Percentiles rank a stretch among this genome's conserved stretches.
Conservation (phyloP, 305 asterid genomes). For the Fraxinus platypoda region DNA sequence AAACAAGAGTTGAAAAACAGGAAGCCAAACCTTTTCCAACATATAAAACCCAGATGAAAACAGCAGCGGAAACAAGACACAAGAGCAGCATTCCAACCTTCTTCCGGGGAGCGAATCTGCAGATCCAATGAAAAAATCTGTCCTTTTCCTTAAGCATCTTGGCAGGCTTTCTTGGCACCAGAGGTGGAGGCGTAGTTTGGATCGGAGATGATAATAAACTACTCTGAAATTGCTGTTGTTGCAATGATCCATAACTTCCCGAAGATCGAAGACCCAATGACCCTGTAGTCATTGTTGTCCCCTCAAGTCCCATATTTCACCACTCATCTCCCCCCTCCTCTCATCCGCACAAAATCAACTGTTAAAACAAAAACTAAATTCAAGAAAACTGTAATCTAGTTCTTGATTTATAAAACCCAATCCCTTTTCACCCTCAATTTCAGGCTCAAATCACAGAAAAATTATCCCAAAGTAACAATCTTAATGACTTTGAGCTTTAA, state of each 20-base stretch:
- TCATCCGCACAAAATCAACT: conserved; percentile 37
- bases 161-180: conserved; percentile 55
- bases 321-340: conserved; percentile 56
- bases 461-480: conserved; percentile 23
- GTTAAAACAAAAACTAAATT: conserved; percentile 8
- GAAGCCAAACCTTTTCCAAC: conserved; percentile 69
- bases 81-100: conserved; percentile 79
- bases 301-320: conserved; percentile 48
- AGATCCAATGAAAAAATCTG: conserved; percentile 64
- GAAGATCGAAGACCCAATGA: conserved; percentile 93
- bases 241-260: conserved; percentile 90
- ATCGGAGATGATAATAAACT: conserved; percentile 40
- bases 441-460: conserved; percentile 21
- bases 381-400: not conserved
- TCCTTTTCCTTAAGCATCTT: conserved; percentile 87
- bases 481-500: conserved; percentile 17
- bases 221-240: conserved; percentile 53
- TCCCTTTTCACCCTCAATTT: conserved; percentile 15
- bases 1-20: conserved; percentile 8
- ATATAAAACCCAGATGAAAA: conserved; percentile 68
- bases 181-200: conserved; percentile 59
- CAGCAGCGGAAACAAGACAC: conserved; percentile 63
- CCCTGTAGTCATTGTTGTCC: conserved; percentile 73
- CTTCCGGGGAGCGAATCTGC: conserved; percentile 73
- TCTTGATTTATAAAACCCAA: conserved; percentile 3